phyloP scores from a whole-genome alignment of 805 yeast genomes.

The Yarrowia osloensis region DNA sequence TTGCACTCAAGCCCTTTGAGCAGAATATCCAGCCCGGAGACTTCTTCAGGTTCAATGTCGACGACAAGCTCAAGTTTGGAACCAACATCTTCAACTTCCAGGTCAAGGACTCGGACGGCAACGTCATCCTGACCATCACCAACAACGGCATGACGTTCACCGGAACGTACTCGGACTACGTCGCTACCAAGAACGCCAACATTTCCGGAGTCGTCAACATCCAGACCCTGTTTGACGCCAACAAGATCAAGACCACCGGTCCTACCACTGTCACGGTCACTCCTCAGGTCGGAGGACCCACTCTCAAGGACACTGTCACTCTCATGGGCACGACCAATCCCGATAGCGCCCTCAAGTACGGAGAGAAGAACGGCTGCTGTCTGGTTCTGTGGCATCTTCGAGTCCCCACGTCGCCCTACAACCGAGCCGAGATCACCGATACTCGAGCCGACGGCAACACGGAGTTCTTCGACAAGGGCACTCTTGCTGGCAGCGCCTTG shows the following conservation, averaged over 20 bases:
- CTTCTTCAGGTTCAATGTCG: slow-evolving; percentile 8
- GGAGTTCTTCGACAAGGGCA: background rate
- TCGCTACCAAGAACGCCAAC: slow-evolving; percentile 2
- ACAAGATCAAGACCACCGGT: background rate
- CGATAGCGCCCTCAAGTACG: background rate
- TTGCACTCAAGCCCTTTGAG: slow-evolving; percentile 8
- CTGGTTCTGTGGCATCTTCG: background rate
- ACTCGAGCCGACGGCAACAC: background rate
- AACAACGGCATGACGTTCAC: background rate
- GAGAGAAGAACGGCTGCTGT: background rate
- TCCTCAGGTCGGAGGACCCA: background rate
- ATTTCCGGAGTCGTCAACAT: background rate
- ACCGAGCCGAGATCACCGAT: slow-evolving; percentile 1
- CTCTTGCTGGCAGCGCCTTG: too few species aligned
- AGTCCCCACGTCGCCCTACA: slow-evolving; percentile 9
- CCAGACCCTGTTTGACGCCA: slow-evolving; percentile 1
- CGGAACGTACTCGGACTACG: slow-evolving; percentile 13
- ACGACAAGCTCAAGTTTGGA: background rate
- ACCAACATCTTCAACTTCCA: background rate
- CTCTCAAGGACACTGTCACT: background rate
- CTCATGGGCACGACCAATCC: background rate
- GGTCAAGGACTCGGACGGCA: background rate
- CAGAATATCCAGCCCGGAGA: slow-evolving; percentile 6
- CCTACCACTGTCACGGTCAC: background rate
- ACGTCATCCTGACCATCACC: background rate